These are phyloP conservation scores for Nicotiana attenuata DNA, from an alignment of 257 asterid species.

Conservation along the genomic window DNA sequence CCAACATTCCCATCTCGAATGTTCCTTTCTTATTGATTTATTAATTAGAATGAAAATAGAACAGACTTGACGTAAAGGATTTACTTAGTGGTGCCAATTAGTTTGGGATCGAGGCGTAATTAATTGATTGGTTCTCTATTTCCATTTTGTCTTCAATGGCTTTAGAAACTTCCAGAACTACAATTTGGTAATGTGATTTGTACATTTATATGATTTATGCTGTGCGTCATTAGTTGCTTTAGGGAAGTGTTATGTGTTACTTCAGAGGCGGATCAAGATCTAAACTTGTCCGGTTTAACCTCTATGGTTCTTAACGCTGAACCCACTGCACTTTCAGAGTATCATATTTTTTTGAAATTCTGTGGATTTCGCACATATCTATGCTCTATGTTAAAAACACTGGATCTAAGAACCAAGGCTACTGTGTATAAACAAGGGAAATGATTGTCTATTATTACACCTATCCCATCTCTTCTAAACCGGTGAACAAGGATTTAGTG, in stretches of 20 bases:
- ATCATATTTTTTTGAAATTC: too few relatives aligned
- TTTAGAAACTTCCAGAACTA: not conserved
- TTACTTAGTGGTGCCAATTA: not conserved
- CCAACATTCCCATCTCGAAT: not conserved
- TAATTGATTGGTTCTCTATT: not conserved
- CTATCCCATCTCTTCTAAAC: not conserved
- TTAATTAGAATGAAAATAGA: not conserved
- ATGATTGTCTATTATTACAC: not conserved
- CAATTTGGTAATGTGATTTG: not conserved
- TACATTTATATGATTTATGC: not conserved
- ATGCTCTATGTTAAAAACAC: too few relatives aligned
- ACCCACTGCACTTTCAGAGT: not conserved
- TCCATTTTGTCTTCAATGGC: not conserved
- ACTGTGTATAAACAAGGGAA: constrained; percentile 3
- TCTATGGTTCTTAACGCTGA: too few relatives aligned
- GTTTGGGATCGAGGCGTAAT: not conserved
- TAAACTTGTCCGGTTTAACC: too few relatives aligned
- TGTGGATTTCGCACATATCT: not conserved
- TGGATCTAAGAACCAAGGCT: not conserved
- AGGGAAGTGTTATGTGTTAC: not conserved
- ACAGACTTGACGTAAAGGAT: not conserved
- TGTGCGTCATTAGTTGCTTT: not conserved
- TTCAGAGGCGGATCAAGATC: too few relatives aligned
- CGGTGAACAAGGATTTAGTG: not conserved
- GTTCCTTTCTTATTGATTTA: not conserved